These are phyloP conservation scores for Dujonia santamariae DNA, from an alignment of 1,139 yeast genomes.

Conservation along the genomic window DNA sequence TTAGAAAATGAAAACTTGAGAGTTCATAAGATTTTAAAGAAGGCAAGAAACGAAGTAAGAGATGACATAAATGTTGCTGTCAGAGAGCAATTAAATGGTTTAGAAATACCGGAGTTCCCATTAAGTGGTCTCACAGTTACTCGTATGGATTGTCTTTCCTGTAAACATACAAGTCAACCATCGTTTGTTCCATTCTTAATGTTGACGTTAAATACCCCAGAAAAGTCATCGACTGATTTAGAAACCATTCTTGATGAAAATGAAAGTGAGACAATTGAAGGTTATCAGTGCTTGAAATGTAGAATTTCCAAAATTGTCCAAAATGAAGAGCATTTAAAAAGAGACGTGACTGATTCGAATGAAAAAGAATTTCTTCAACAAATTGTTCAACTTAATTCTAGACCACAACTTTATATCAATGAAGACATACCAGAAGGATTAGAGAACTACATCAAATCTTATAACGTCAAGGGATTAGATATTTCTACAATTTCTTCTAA, in stretches of 20 bases:
- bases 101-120: slow-evolving; percentile 61
- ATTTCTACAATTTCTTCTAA: slow-evolving; percentile 54
- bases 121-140: slow-evolving; percentile 67
- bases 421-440: slow-evolving; percentile 52
- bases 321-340: slow-evolving; percentile 21
- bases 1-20: slow-evolving; percentile 62
- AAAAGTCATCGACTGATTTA: slow-evolving; percentile 45
- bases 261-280: slow-evolving; percentile 71
- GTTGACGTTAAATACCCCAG: slow-evolving; percentile 74
- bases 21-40: slow-evolving; percentile 18
- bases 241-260: slow-evolving; percentile 54
- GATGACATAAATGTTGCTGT: slow-evolving; percentile 3
- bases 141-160: slow-evolving; percentile 65
- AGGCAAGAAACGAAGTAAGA: slow-evolving; percentile 10
- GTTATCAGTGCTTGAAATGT: slow-evolving; percentile 76
- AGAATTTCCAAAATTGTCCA: slow-evolving; percentile 49
- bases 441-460: slow-evolving; percentile 43
- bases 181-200: slow-evolving; percentile 64
- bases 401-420: slow-evolving; percentile 47
- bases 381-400: slow-evolving; percentile 28
- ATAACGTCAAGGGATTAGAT: slow-evolving; percentile 41
- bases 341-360: slow-evolving; percentile 11
- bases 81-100: slow-evolving; percentile 20
- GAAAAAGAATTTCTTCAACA: slow-evolving; percentile 18
- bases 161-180: slow-evolving; percentile 63